A percentile compares a stretch with the other conserved stretches of the same genome.
Conservation (phyloP, 305 asterid species). For the Caryopteris hybrid region DNA sequence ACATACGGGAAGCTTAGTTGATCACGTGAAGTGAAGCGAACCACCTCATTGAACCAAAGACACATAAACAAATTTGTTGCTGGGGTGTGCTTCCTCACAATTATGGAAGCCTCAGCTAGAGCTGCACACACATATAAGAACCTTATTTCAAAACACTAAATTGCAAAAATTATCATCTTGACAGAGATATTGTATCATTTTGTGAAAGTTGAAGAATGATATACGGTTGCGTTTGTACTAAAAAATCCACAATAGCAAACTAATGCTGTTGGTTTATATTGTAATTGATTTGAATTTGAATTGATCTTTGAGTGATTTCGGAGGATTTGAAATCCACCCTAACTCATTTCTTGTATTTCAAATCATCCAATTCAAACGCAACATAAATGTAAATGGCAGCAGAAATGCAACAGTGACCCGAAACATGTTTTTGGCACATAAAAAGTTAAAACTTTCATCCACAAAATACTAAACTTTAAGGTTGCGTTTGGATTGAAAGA, state of each 20-base stretch:
- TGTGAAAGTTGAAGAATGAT: not conserved
- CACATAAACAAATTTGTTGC: constrained; percentile 70
- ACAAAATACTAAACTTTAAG: no score
- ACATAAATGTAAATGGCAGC: not conserved
- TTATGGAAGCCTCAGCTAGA: constrained; percentile 90
- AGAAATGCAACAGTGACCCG: not conserved
- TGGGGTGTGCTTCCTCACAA: constrained; percentile 85
- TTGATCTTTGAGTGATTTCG: not conserved
- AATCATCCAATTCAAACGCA: not conserved
- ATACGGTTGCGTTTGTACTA: not conserved
- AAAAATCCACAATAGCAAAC: not conserved
- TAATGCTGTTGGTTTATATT: not conserved
- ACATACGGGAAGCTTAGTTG: constrained; percentile 92
- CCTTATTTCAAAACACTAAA: not conserved
- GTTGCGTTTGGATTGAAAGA: no score
- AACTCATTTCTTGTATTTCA: not conserved
- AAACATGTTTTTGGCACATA: not conserved
- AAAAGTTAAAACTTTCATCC: not conserved
- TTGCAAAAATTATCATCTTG: not conserved
- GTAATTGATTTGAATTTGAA: no score
- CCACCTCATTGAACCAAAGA: constrained; percentile 95
- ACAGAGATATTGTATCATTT: no score
- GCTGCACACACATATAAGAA: constrained; percentile 47
- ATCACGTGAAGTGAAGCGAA: constrained; percentile 91
- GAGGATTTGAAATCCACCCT: not conserved